Conservation (phyloP, 2,329 filamentous ascomycete genomes). For the Aspergillus brunneoviolaceus region DNA sequence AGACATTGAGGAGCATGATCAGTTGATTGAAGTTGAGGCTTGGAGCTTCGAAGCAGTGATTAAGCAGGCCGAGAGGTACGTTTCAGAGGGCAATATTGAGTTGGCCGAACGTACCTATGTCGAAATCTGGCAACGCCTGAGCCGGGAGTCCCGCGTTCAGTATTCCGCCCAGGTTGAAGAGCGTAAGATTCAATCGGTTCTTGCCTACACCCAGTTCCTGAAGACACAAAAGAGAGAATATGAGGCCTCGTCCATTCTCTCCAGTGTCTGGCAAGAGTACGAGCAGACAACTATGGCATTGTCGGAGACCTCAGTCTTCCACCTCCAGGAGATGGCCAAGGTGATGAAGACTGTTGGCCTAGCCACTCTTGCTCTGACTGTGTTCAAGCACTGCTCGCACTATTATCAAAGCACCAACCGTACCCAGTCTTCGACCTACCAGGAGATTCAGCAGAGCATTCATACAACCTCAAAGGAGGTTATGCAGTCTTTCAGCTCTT, state of each 20-base stretch:
- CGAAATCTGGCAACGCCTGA: slow-evolving; percentile 53
- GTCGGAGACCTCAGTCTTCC: slow-evolving; percentile 39
- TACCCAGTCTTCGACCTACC: slow-evolving; percentile 34
- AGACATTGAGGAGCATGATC: slow-evolving; percentile 43
- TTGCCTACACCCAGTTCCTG: slow-evolving; percentile 51
- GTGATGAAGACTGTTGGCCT: slow-evolving; percentile 50
- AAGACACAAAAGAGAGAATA: slow-evolving; percentile 45
- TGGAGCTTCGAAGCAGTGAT: slow-evolving; percentile 45
- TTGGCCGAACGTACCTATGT: slow-evolving; percentile 51
- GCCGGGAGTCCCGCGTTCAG: slow-evolving; percentile 46
- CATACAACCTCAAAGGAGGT: slow-evolving; percentile 45
- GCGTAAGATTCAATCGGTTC: slow-evolving; percentile 48
- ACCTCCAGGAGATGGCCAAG: slow-evolving; percentile 44
- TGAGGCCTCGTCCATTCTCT: slow-evolving; percentile 49
- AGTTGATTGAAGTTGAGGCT: slow-evolving; percentile 28
- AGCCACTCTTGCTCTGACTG: slow-evolving; percentile 46
- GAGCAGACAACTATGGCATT: slow-evolving; percentile 45
- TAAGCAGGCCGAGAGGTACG: slow-evolving; percentile 39
- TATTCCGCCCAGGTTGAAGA: slow-evolving; percentile 49
- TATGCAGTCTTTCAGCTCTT: slow-evolving; percentile 37
- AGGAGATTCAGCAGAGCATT: slow-evolving; percentile 47
- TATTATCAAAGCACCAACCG: slow-evolving; percentile 44
- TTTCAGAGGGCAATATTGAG: slow-evolving; percentile 31
- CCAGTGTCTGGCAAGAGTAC: slow-evolving; percentile 52
- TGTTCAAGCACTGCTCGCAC: slow-evolving; percentile 48